A percentile compares a stretch with the other conserved stretches of the same genome.
Evolutionary conservation across 208 protist genomes (phyloP).

Genomic region (Zelonia costaricensis): DNA sequence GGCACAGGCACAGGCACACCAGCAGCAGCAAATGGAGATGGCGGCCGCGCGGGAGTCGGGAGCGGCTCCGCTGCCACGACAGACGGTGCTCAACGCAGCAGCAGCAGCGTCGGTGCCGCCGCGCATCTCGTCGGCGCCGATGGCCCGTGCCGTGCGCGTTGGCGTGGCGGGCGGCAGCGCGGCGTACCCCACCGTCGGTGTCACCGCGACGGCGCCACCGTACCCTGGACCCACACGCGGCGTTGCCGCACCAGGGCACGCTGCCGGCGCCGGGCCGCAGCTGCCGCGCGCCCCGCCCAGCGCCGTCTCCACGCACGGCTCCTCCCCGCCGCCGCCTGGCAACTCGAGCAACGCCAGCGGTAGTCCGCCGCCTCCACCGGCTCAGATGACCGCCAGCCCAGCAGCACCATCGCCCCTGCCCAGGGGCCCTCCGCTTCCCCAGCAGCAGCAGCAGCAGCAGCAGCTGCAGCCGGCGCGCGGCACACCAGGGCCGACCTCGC

Average conservation of each 20-base stretch:
- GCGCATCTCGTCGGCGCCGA: slow-evolving; percentile 28
- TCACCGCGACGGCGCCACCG: slow-evolving; percentile 1
- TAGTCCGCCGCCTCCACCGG: neutral
- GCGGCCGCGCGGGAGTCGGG: neutral
- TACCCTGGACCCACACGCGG: slow-evolving; percentile 14
- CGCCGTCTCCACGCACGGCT: neutral
- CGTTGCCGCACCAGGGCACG: neutral
- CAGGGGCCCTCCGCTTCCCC: neutral
- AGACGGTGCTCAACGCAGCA: neutral
- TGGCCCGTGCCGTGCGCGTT: slow-evolving; percentile 17
- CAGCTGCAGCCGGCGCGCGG: neutral
- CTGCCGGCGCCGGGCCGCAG: neutral
- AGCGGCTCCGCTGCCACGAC: neutral
- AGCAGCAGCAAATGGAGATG: slow-evolving; percentile 3
- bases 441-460: slow-evolving; percentile 8
- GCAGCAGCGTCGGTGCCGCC: slow-evolving; percentile 18
- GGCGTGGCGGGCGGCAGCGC: neutral
- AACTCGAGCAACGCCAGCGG: too few species aligned
- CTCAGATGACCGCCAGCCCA: neutral
- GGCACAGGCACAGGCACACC: slow-evolving; percentile 1
- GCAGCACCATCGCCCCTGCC: too few species aligned
- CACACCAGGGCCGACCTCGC: too few species aligned
- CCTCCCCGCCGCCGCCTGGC: neutral
- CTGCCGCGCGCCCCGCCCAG: slow-evolving; percentile 17
- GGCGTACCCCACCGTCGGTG: slow-evolving; percentile 8